phyloP scores from a whole-genome alignment of 768 basidiomycete species.

The Amylocystis lapponica region DNA sequence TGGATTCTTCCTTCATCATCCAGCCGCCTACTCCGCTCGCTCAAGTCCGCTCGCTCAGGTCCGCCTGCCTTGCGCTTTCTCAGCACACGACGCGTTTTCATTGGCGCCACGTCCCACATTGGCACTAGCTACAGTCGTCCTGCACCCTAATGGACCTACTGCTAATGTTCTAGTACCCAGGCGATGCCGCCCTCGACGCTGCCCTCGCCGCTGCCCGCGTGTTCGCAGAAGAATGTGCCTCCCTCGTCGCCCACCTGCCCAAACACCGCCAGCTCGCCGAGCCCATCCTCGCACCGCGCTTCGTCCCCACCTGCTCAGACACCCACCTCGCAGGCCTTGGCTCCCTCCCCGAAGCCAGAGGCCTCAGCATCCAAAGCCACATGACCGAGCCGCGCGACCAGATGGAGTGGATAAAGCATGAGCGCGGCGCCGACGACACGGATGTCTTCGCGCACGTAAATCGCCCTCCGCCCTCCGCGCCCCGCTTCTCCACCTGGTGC shows the following conservation, averaged over 20 bases:
- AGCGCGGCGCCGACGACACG: slow-evolving; percentile 62
- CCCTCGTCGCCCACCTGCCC: slow-evolving; percentile 35
- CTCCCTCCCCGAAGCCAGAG: slow-evolving; percentile 38
- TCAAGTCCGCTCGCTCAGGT: no score
- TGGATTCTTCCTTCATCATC: no score
- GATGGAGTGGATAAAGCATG: slow-evolving; percentile 61
- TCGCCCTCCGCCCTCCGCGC: slow-evolving; percentile 2
- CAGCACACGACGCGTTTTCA: no score
- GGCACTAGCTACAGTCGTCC: no score
- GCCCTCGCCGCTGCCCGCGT: slow-evolving; percentile 45
- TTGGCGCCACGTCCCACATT: no score
- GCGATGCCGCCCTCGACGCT: no score
- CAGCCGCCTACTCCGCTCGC: no score
- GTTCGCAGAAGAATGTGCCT: slow-evolving; percentile 51
- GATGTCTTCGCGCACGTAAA: slow-evolving; percentile 68
- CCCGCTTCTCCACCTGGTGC: not conserved
- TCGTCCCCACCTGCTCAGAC: slow-evolving; percentile 83
- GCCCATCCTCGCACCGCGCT: slow-evolving; percentile 85
- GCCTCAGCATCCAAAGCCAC: slow-evolving; percentile 72
- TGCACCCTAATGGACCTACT: no score
- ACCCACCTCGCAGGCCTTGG: slow-evolving; percentile 61
- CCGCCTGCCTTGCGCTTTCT: no score
- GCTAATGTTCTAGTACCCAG: no score
- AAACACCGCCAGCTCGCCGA: slow-evolving; percentile 51
- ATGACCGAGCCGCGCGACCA: slow-evolving; percentile 76